Base-by-base conservation (phyloP, 345 rosid species). In the Jatropha curcas region DNA sequence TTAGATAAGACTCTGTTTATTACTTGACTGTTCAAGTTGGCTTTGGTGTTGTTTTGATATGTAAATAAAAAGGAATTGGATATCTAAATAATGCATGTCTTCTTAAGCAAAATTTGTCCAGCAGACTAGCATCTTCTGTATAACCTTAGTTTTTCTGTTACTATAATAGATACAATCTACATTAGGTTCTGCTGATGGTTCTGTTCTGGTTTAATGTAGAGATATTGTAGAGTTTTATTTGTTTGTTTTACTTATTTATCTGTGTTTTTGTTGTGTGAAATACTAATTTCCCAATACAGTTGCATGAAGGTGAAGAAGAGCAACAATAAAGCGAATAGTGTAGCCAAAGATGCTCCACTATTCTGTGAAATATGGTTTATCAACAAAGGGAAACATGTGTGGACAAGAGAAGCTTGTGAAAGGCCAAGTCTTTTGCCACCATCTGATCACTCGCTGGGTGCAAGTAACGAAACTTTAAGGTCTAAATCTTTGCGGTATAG, bases 291-390 rank as follows among this genome's bases (percentile, higher is more conserved):
- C 60, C 43, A 19, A 35, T 81, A 64, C 79, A 91, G 96, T 76
- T 86, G 86, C 73, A 60, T 81, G 71, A 85, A 80, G 81, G 82
- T 83, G 53, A 87, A 83, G 81, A 84, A 61, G 81, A 71, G 85
- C 77, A 81, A 88, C 71, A 77, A 70, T 39, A 87, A 83, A 82
- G 87, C 80, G 12, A 79, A 72, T 62, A 88, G 83, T 76, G 84
- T 77, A 27, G 84, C 81, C 0, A 87, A 78, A 82, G 62, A 79
- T 67, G 88, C 82, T 68, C 92, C 93, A 0, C 5, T 62, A 17
- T 84, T 80, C 72, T 89, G 92, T 74, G 88, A 87, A 82, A 85
- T 91, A 71, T 84, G 86, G 87, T 85, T 88, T 77, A 80, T 91
- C 62, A 79, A 83, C 78, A 91, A 86, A 82, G 92, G 93, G 56